A percentile compares a stretch with the other conserved stretches of the same genome.
These are phyloP conservation scores for Globisporangium uncinulatum DNA, from an alignment of 352 stramenopile genomes.

Conservation along the genomic window DNA sequence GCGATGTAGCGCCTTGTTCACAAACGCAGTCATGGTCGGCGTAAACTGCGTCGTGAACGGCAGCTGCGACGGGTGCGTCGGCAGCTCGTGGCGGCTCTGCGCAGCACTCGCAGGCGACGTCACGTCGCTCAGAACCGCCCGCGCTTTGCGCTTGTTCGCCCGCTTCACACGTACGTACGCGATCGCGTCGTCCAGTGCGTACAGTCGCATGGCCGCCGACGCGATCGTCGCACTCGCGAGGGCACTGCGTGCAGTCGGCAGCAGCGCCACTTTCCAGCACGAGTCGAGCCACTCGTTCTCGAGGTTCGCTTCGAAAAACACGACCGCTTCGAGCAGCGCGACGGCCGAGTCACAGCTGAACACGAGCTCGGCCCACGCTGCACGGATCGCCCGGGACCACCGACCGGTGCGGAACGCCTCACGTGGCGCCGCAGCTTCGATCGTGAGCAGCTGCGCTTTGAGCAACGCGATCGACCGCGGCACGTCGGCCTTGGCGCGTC, in stretches of 20 bases:
- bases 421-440: conserved; percentile 71
- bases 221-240: conserved; percentile 60
- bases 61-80: conserved; percentile 35
- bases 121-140: conserved; percentile 12
- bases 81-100: conserved; percentile 13
- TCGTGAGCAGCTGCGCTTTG: conserved; percentile 55
- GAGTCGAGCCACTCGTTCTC: conserved; percentile 76
- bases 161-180: conserved; percentile 66
- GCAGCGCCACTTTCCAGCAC: conserved; percentile 59
- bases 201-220: conserved; percentile 65
- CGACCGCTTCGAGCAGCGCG: conserved; percentile 52
- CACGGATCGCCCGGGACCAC: conserved; percentile 57
- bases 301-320: conserved; percentile 70
- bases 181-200: conserved; percentile 73
- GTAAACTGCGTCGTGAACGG: conserved; percentile 41
- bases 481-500: conserved; percentile 30
- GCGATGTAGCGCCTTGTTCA: conserved; percentile 41
- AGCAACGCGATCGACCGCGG: conserved; percentile 43
- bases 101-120: conserved; percentile 1
- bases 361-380: conserved; percentile 74
- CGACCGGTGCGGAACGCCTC: conserved; percentile 74
- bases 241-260: conserved; percentile 56
- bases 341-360: conserved; percentile 44
- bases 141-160: conserved; percentile 33
- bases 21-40: conserved; percentile 30